Evolutionary conservation across 1,284 basidiomycete genomes (phyloP), one percentile per base, ranked within the genome.

Genomic region (Melampsora larici-populina): DNA sequence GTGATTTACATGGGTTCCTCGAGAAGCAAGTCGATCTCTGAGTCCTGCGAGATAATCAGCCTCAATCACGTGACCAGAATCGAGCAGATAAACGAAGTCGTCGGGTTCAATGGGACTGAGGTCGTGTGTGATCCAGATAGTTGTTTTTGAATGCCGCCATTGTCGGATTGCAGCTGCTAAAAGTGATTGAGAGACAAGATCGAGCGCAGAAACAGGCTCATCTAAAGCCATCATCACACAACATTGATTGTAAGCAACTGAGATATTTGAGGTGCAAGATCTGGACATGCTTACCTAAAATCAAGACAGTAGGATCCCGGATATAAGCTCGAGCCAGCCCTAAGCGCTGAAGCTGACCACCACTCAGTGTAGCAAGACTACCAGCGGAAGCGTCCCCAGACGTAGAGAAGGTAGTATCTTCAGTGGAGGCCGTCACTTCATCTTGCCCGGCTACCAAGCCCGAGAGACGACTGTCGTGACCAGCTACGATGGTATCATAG

Each of bases 61-160:
- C 83, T 98, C 92, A 51, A 90, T 90, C n/a, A 98, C 88, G 0
- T 84, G 80, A 0, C 95, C 96, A 31, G 89, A 86, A 80, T 90
- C 89, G 86, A 99, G 89, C 4, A 98, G 91, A 83, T 98, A 97
- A 18, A 96, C 91, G 81, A 96, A 98, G 84, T 98, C 95, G 21
- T 87, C 84, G 0, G 86, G 74, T 4, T 86, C 86, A 80, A 99
- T 92, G 81, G 94, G 92, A 0, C 90, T 90, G 15, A 98, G 88
- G 82, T 98, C 95, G 84, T 98, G 96, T 0, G 95, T 97, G 85
- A 98, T 97, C 79, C 98, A 90, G 82, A 99, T 90, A 0, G 96
- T 99, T 0, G 95, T 97, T 82, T 89, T 90, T 84, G 92, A 91
- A 31, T 84, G 84, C 26, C 94, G 87, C 92, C 93, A 95, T 24